Base-by-base conservation (phyloP, 2,329 filamentous ascomycete species). In the Beauveria sp. region DNA sequence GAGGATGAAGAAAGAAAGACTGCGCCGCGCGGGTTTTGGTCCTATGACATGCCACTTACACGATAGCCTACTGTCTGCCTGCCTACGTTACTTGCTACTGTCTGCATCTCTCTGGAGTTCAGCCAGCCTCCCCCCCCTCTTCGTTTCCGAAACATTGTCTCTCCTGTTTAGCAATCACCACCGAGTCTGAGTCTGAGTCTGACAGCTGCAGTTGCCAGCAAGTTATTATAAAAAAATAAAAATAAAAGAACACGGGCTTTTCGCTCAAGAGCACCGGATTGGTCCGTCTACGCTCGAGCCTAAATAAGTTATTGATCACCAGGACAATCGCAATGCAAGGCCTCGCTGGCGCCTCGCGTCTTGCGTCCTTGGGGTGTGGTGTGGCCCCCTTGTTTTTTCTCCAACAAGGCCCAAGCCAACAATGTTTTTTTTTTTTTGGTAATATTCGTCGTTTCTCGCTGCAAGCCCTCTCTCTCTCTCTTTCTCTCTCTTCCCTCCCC, bases 271-370 rank as follows among this genome's bases (percentile, higher is more conserved):
- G 34, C 18, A 28, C 8, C 12, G 16, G 24, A 50, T 50, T 44
- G 41, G 30, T 30, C 34, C 26, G 44, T 37, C 3, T 0, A 30
- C 28, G 28, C 9, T 9, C 28, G 28, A 30, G 28, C 46, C 24
- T n/a, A 34, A 40, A 14, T 22, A 47, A n/a, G 18, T 26, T 28
- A 28, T 51, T 59, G 56, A 50, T 59, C 56, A 59, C 56, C 56
- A 30, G 56, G 46, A 20, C 44, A 30, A 10, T 30, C 28, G 28
- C 28, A 30, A 55, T 47, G 28, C 24, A 47, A 24, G 24, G 53
- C 53, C 43, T 41, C 47, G 24, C 56, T 41, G 9, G 56, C 34
- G 47, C 47, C 22, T 30, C 28, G 28, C 28, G 28, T 30, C 12
- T 20, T 3, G 8, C 22, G 10, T n/a, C 14, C 12, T 30, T 50